Conservation (phyloP, 139 green algal genomes). For the Picochlorum costavermella region DNA sequence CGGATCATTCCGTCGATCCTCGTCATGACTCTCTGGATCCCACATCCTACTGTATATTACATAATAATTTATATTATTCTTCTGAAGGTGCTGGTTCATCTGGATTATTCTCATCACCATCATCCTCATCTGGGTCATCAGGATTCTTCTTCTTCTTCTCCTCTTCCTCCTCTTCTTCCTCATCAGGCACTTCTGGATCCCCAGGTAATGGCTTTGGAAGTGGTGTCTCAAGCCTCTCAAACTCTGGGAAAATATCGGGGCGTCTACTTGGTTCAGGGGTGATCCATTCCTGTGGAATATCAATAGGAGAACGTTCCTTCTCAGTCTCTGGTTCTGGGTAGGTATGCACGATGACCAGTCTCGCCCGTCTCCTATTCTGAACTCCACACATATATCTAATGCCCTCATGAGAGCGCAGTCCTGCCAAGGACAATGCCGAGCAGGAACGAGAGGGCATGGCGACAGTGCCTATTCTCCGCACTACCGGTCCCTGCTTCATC, state of each 20-base stretch:
- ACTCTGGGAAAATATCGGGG: slow-evolving; percentile 88
- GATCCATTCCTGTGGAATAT: slow-evolving; percentile 87
- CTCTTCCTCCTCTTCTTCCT: slow-evolving; percentile 78
- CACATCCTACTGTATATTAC: background rate
- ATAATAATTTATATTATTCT: slow-evolving; percentile 19
- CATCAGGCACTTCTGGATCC: slow-evolving; percentile 86
- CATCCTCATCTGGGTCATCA: slow-evolving; percentile 52
- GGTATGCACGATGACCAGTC: slow-evolving; percentile 23
- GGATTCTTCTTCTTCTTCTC: slow-evolving; percentile 73
- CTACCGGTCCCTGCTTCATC: no score
- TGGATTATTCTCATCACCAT: slow-evolving; percentile 35
- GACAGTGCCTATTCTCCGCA: no score
- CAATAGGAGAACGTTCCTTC: slow-evolving; percentile 70
- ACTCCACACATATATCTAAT: background rate
- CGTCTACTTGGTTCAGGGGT: slow-evolving; percentile 74
- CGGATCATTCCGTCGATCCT: no score
- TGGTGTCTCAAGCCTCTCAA: slow-evolving; percentile 83
- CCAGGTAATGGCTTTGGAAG: slow-evolving; percentile 56
- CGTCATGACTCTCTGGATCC: no score
- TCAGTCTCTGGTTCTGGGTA: slow-evolving; percentile 74
- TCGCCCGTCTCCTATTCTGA: background rate
- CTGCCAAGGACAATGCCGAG: no score
- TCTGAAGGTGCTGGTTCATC: slow-evolving; percentile 33
- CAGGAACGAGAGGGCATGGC: no score
- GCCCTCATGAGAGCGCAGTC: no score